Conservation (phyloP, 2,329 filamentous ascomycete genomes). For the Penicillium sp. region DNA sequence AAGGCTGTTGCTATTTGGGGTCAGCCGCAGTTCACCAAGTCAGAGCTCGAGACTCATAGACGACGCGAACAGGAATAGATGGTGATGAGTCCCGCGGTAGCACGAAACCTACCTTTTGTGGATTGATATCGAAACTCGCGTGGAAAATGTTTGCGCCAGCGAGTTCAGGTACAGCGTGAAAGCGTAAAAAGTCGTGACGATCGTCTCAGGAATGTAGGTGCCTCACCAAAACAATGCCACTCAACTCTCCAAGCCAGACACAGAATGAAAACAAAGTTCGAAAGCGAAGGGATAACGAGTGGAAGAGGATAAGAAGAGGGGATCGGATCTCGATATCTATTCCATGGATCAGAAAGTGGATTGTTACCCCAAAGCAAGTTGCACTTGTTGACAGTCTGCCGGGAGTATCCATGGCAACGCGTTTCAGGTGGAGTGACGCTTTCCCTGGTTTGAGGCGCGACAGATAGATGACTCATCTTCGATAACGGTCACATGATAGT, state of each 20-base stretch:
- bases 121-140: conserved; percentile 14
- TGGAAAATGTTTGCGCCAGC: conserved; percentile 16
- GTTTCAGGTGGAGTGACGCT: not conserved
- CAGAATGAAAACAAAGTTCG: conserved; percentile 8
- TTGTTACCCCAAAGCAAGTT: conserved; percentile 29
- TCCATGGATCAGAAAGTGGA: conserved; percentile 26
- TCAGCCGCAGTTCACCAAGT: conserved; percentile 13
- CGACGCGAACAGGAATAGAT: not conserved
- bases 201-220: conserved; percentile 23
- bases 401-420: conserved; percentile 38
- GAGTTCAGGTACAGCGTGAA: conserved; percentile 13
- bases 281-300: conserved; percentile 14
- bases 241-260: conserved; percentile 5
- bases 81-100: not conserved
- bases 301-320: conserved; percentile 25
- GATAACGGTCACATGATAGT: conserved; percentile 15
- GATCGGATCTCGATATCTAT: conserved; percentile 25
- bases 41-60: not conserved
- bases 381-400: conserved; percentile 30
- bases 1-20: not conserved
- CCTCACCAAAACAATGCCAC: conserved; percentile 21
- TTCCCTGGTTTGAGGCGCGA: not conserved
- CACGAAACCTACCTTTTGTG: conserved; percentile 19
- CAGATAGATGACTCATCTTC: conserved; percentile 12
- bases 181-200: conserved; percentile 21